Base-by-base conservation (phyloP, 306 rosid species). In the Trichosanthes truncata region DNA sequence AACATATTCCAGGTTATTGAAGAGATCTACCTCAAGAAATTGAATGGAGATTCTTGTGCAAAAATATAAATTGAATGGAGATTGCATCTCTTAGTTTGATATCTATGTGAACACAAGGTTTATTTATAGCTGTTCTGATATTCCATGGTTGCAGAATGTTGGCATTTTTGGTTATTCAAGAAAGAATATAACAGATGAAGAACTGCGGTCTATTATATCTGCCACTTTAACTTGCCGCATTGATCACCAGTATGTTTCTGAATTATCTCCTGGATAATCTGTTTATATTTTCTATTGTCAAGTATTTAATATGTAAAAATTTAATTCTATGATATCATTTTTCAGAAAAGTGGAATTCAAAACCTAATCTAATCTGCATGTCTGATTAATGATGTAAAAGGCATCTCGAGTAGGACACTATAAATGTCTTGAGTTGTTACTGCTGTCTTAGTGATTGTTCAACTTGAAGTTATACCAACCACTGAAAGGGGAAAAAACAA, bases 161-260 rank as follows among this genome's bases (percentile, higher is more conserved):
- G 88, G 87, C 65, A 87, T 94, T 86, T 94, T 94, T 85, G 98
- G 97, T 78, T 94, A 92, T 84, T 92, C 97, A 65, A 92, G 98
- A 82, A 94, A 90, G 87, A 83, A 87, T 79, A 84, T 89, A 74
- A 90, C 91, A 59, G 97, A 90, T 71, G 91, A 89, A 86, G 96
- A 92, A 81, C 82, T 94, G 85, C 91, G 96, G 72, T 86, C 90
- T 80, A 86, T 87, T 60, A 81, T 94, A 52, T 97, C 98, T 83
- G 91, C 98, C 61, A 92, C 91, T 67, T 83, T 94, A 86, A 94
- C 97, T 51, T 92, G 98, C 84, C 94, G 98, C 46, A 89, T 94
- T 60, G 98, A 90, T 74, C 98, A 94, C 79, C 96, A 89, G 98
- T 94, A 94, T 83, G 93, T 26, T 75, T 87, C 87, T 74, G 35